Conservation (phyloP, 306 rosid genomes). For the Cyclanthera cordifolia region DNA sequence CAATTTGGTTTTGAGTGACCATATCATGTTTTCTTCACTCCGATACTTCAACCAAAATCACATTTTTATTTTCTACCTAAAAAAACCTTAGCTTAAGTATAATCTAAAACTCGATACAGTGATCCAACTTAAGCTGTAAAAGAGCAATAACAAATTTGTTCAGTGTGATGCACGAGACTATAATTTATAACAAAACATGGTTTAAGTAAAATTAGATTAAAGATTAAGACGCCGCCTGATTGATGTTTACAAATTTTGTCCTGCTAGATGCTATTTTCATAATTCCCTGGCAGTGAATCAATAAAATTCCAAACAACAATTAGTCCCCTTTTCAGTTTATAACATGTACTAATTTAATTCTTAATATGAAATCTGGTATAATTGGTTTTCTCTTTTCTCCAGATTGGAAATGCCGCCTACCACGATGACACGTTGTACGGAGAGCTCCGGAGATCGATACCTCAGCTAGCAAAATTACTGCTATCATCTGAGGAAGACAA, state of each 20-base stretch:
- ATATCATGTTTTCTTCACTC: not conserved
- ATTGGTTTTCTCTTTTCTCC: slow-evolving; percentile 8
- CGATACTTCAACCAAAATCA: not conserved
- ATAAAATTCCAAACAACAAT: not conserved
- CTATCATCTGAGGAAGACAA: slow-evolving; percentile 76
- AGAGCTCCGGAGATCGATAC: slow-evolving; percentile 73
- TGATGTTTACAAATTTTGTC: not conserved
- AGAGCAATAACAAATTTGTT: not conserved
- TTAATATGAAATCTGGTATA: not conserved
- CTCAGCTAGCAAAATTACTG: slow-evolving; percentile 61
- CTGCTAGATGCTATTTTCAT: no score
- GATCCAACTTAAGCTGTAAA: no score
- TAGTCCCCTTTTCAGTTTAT: not conserved
- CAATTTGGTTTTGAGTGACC: not conserved
- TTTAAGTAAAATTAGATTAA: not conserved
- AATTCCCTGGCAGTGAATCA: not conserved
- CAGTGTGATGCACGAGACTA: not conserved
- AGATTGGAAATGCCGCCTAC: slow-evolving; percentile 21
- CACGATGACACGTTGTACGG: slow-evolving; percentile 63
- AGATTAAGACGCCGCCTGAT: not conserved
- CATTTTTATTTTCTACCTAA: not conserved
- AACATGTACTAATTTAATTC: not conserved
- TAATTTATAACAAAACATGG: not conserved
- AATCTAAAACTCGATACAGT: not conserved
- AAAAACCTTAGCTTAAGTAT: not conserved